Conservation (phyloP, 257 asterid species). For the Solanum clarkiae region DNA sequence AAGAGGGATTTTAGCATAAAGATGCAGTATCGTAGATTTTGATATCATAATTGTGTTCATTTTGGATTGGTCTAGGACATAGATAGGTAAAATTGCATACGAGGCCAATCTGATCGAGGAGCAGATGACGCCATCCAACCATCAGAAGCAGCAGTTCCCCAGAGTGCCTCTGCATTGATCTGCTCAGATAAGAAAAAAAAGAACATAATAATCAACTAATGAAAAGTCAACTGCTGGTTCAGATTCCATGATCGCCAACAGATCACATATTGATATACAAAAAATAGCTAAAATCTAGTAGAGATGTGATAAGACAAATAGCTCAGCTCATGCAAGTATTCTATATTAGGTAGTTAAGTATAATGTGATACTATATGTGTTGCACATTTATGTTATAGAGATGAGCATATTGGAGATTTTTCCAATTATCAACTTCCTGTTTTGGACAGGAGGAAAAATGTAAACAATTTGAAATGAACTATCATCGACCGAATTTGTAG, state of each 20-base stretch:
- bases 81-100: constrained; percentile 29
- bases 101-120: constrained; percentile 90
- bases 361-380: neutral
- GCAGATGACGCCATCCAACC: constrained; percentile 98
- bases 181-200: constrained; percentile 21
- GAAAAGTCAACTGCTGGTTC: neutral
- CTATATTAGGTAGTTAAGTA: neutral
- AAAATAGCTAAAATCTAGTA: neutral
- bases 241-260: neutral
- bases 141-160: constrained; percentile 71
- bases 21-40: neutral
- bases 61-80: neutral
- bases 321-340: neutral
- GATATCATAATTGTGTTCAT: neutral
- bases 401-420: neutral
- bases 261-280: neutral
- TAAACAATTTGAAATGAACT: neutral
- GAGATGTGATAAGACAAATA: neutral
- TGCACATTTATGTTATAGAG: neutral
- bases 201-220: neutral
- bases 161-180: constrained; percentile 65
- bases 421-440: neutral
- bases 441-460: neutral
- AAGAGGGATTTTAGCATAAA: neutral
- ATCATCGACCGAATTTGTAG: neutral